phyloP scores from a whole-genome alignment of 2,329 filamentous ascomycete genomes.

The Bipolaris oryzae region DNA sequence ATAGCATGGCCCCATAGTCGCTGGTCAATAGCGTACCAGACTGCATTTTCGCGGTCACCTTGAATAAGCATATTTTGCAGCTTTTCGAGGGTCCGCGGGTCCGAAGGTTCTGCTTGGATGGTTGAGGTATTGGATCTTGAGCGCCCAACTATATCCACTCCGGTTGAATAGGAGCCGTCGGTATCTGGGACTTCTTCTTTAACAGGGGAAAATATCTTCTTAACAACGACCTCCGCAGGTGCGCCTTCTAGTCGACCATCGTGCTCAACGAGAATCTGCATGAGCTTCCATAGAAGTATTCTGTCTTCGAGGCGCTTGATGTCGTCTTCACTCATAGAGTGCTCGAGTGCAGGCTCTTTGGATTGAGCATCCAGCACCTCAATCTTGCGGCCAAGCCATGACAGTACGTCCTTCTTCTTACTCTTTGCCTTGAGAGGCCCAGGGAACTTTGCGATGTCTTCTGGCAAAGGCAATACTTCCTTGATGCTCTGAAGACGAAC shows the following conservation, averaged over 20 bases:
- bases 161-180: constrained; percentile 37
- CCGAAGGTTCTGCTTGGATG: constrained; percentile 66
- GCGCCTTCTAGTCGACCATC: constrained; percentile 81
- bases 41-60: constrained; percentile 87
- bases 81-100: constrained; percentile 71
- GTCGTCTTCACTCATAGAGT: constrained; percentile 61
- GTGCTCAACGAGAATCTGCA: constrained; percentile 80
- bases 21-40: constrained; percentile 92
- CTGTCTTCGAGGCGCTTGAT: constrained; percentile 78
- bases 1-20: constrained; percentile 96
- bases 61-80: constrained; percentile 75
- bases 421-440: constrained; percentile 86
- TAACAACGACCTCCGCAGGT: constrained; percentile 74
- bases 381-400: constrained; percentile 81
- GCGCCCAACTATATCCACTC: constrained; percentile 47
- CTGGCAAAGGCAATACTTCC: constrained; percentile 72
- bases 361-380: constrained; percentile 67
- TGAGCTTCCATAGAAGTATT: constrained; percentile 83
- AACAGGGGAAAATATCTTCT: constrained; percentile 73
- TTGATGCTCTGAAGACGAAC: constrained; percentile 78
- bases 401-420: constrained; percentile 91
- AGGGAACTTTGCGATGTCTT: constrained; percentile 80
- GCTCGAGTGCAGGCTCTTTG: constrained; percentile 55
- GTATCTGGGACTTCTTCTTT: constrained; percentile 26
- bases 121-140: constrained; percentile 39